phyloP scores from a whole-genome alignment of 106 monocot species.

The Acorus gramineus region DNA sequence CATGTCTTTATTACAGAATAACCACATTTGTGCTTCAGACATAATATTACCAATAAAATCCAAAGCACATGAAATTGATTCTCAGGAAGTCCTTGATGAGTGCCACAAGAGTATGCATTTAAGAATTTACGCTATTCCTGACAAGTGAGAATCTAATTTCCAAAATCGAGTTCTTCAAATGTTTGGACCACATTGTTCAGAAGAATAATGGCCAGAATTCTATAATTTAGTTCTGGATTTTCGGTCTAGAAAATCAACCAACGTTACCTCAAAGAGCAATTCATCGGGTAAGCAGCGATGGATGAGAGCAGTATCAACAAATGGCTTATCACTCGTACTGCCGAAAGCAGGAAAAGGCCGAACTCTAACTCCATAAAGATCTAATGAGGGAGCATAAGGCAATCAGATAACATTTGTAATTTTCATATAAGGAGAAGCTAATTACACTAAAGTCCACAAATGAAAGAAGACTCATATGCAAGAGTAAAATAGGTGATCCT shows the following conservation, averaged over 20 bases:
- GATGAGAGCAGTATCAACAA: conserved; percentile 77
- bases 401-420: not conserved
- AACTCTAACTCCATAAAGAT: conserved; percentile 79
- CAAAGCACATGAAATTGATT: too few species aligned
- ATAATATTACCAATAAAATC: too few species aligned
- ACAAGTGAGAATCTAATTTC: too few species aligned
- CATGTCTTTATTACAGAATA: too few species aligned
- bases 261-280: conserved; percentile 68
- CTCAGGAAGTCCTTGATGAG: too few species aligned
- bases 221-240: not conserved
- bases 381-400: conserved; percentile 12
- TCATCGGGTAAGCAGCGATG: conserved; percentile 89
- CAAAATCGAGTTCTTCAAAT: too few species aligned
- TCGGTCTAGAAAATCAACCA: not conserved
- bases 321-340: conserved; percentile 59
- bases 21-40: too few species aligned
- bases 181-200: not conserved
- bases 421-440: not conserved
- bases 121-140: too few species aligned
- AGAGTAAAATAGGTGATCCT: not conserved
- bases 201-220: not conserved
- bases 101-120: too few species aligned
- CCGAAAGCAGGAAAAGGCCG: conserved; percentile 77
- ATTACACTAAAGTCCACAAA: not conserved
- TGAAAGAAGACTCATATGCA: not conserved